Evolutionary conservation across 2,329 filamentous ascomycete species (phyloP).

Genomic region (Gaeumannomyces tritici): DNA sequence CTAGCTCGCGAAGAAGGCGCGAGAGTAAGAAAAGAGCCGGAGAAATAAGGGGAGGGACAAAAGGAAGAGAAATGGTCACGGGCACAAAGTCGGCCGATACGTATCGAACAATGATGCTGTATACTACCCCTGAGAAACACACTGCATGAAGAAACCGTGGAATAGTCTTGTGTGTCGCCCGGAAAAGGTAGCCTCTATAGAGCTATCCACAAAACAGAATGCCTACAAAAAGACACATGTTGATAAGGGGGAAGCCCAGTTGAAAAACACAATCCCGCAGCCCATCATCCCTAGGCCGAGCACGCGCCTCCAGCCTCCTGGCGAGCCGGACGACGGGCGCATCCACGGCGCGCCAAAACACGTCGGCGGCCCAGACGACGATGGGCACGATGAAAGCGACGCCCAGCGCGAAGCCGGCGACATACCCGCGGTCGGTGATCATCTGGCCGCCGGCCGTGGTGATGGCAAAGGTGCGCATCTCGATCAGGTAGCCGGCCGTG

Average conservation of each 20-base stretch:
- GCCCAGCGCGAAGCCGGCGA: conserved; percentile 50
- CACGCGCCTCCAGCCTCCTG: conserved; percentile 30
- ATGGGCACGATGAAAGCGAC: conserved; percentile 49
- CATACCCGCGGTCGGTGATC: conserved; percentile 23
- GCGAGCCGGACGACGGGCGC: conserved; percentile 50
- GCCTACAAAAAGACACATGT: no score
- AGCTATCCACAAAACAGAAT: no score
- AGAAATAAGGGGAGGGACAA: not conserved
- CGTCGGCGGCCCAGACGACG: conserved; percentile 46
- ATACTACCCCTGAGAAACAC: no score
- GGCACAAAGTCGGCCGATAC: no score
- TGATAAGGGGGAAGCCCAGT: no score
- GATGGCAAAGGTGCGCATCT: conserved; percentile 38
- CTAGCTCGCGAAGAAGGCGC: not conserved
- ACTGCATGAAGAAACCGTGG: no score
- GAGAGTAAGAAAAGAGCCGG: not conserved
- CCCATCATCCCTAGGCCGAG: not conserved
- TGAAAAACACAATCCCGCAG: not conserved
- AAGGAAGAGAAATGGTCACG: not conserved
- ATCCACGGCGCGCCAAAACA: conserved; percentile 46
- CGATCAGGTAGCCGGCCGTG: conserved; percentile 43
- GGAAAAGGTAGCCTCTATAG: no score
- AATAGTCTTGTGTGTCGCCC: no score
- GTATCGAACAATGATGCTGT: no score
- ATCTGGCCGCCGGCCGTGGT: conserved; percentile 41